Conservation (phyloP, 2,329 filamentous ascomycete species). For the Bertia moriformis region DNA sequence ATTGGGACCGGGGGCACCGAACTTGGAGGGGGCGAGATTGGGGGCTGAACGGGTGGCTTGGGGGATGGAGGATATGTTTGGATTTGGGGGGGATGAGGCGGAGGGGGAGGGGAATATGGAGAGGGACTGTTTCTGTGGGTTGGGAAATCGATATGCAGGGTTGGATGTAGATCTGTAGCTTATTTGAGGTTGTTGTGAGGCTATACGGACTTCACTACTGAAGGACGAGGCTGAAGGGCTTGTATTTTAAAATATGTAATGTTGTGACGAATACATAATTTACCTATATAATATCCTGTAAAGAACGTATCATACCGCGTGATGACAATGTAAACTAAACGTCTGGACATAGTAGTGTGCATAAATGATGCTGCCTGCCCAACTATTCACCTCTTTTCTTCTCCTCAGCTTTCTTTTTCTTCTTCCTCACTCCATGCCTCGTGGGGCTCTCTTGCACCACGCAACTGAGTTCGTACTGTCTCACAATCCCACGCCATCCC, state of each 20-base stretch:
- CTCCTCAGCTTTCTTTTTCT: too few relatives aligned
- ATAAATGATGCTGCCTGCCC: neutral
- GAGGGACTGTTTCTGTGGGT: neutral
- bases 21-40: slow-evolving; percentile 58
- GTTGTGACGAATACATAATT: too few relatives aligned
- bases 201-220: too few relatives aligned
- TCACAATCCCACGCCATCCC: too few relatives aligned
- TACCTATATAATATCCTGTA: too few relatives aligned
- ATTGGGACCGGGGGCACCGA: slow-evolving; percentile 59
- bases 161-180: neutral
- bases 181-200: neutral
- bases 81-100: slow-evolving; percentile 8
- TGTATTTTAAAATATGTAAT: too few relatives aligned
- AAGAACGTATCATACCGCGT: too few relatives aligned
- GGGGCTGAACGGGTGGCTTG: slow-evolving; percentile 63
- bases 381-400: neutral
- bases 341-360: neutral
- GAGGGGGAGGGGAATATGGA: slow-evolving; percentile 3
- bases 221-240: too few relatives aligned
- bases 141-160: neutral
- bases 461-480: too few relatives aligned
- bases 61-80: slow-evolving; percentile 47
- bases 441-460: too few relatives aligned
- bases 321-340: too few relatives aligned
- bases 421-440: too few relatives aligned